Evolutionary conservation across 2,329 filamentous ascomycete species (phyloP).

Genomic region (Nannizziopsis barbatae): DNA sequence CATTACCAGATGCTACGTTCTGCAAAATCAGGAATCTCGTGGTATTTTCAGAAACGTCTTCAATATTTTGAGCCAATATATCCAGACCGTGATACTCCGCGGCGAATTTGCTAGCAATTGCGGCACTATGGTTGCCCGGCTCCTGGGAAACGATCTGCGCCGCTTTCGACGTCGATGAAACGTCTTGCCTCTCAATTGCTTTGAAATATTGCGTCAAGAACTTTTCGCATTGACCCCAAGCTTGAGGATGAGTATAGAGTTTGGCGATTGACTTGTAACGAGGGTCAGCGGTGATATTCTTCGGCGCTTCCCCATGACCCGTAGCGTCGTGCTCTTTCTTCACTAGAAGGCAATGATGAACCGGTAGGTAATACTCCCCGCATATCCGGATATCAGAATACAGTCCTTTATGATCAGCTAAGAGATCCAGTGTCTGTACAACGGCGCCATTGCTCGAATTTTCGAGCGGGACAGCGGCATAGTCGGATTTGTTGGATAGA

Average conservation of each 20-base stretch:
- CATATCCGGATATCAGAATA: constrained; percentile 64
- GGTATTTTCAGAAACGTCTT: constrained; percentile 38
- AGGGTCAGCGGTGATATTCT: constrained; percentile 13
- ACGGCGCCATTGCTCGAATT: constrained; percentile 94
- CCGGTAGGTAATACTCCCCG: constrained; percentile 73
- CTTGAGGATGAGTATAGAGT: constrained; percentile 89
- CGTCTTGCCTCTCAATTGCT: constrained; percentile 67
- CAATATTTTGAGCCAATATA: constrained; percentile 47
- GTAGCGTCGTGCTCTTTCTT: constrained; percentile 16
- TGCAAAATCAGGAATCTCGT: constrained; percentile 39
- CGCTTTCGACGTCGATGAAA: constrained; percentile 72
- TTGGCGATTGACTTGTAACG: constrained; percentile 54
- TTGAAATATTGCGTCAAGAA: constrained; percentile 63
- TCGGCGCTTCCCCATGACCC: not conserved
- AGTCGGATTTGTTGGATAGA: constrained; percentile 51
- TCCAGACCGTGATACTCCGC: constrained; percentile 56
- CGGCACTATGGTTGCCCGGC: constrained; percentile 52
- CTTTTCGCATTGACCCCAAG: constrained; percentile 75
- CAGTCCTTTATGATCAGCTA: constrained; percentile 58
- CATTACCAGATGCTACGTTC: constrained; percentile 25
- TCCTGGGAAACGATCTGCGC: constrained; percentile 60
- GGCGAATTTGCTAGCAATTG: constrained; percentile 66
- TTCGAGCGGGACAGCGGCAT: constrained; percentile 85
- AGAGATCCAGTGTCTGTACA: constrained; percentile 75
- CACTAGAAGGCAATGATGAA: constrained; percentile 75